phyloP scores from a whole-genome alignment of 306 rosid species.

The Myrica gale region DNA sequence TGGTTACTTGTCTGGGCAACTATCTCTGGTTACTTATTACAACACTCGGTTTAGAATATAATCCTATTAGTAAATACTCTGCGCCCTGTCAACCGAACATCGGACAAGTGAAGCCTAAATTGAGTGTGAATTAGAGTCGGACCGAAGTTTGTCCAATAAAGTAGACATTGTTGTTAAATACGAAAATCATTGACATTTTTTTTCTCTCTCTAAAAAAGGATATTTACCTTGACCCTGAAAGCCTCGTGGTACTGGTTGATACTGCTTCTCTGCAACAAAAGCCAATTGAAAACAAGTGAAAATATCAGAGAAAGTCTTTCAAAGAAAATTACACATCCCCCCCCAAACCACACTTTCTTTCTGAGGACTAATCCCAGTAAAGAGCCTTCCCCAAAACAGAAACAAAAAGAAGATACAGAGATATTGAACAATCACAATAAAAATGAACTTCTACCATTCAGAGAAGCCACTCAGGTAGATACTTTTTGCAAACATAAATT shows the following conservation, averaged over 20 bases:
- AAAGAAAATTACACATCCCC: too few relatives aligned
- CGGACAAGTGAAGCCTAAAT: constrained; percentile 1
- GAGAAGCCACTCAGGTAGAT: neutral
- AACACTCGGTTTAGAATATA: neutral
- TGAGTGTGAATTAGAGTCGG: neutral
- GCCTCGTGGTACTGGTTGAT: constrained; percentile 41
- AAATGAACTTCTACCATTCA: neutral
- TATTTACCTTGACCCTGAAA: constrained; percentile 42
- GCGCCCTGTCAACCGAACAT: neutral
- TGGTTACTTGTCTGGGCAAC: too few relatives aligned
- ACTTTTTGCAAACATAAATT: neutral
- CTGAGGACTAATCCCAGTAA: neutral
- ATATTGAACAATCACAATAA: too few relatives aligned
- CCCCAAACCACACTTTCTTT: neutral
- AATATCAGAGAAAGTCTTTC: neutral
- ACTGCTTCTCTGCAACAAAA: constrained; percentile 56
- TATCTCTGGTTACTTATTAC: too few relatives aligned
- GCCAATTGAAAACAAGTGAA: neutral
- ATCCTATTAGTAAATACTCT: neutral
- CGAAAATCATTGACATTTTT: neutral
- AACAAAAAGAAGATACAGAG: neutral
- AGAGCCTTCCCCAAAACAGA: neutral
- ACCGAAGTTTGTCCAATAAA: neutral
- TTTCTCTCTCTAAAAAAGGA: neutral
- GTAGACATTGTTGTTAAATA: neutral